Evolutionary conservation across 805 yeast species (phyloP), one percentile per base, ranked within the genome.

Genomic region (Starmerella gropengiesseri): DNA sequence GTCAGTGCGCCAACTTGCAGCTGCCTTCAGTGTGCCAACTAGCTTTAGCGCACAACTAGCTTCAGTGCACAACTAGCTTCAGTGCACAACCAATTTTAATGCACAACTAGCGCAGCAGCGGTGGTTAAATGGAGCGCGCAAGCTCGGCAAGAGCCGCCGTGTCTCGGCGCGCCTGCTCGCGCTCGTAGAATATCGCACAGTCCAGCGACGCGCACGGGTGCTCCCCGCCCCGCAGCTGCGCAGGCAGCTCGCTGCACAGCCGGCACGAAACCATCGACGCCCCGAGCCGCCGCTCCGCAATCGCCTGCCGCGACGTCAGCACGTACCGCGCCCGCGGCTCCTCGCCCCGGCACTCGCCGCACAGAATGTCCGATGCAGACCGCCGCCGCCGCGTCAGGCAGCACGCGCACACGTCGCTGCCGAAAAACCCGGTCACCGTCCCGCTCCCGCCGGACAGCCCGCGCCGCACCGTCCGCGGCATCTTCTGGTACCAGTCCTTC

Each of bases 401-500:
- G 14, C 43, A 41, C 5, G 28, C 34, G 17, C 57, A 54, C 14
- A 14, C 17, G 8, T 40, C 43, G 39, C 43, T 50, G 14, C 26
- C 19, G 38, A 51, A 25, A 19, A 35, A 44, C 30, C 43, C 36
- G 3, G 20, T 16, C 28, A 44, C 18, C 17, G 43, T 36, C 6
- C 38, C 31, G 5, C 19, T 21, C 13, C 17, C 37, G 5, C 35
- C 7, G 16, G 16, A 7, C 20, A 12, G 37, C n/a, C 31, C n/a
- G 37, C 17, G 17, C 26, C 41, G 27, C 31, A 32, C 28, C 4
- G 31, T 23, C 3, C 49, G 42, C 0, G 94, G 84, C 65, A 86
- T 66, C 21, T 76, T 82, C 9, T 61, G 60, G 49, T 77, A 82
- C 98, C 98, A 91, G 4, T 65, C 66, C 31, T 67, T 66, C 5